Evolutionary conservation across 306 rosid genomes (phyloP), one percentile per base, ranked within the genome.

Genomic region (Gastrolobium bilobum): DNA sequence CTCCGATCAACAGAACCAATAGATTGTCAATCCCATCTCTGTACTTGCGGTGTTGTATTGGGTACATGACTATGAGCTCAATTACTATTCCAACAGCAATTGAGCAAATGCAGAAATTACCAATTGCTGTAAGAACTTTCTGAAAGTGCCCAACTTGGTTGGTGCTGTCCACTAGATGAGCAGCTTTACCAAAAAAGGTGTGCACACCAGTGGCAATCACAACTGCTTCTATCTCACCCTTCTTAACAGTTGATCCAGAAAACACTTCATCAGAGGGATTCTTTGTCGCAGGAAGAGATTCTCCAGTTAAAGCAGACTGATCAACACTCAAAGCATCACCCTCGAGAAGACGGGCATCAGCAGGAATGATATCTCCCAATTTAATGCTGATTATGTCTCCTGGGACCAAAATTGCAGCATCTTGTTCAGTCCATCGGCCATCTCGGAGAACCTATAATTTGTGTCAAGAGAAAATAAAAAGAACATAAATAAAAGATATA

Each of bases 121-220:
- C 99, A 65, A 96, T 96, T 30, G 99, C 96, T 46, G 99, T 96
- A 5, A 96, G 98, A 54, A 96, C 99, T 87, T 96, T 90, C 88
- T 96, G 99, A 72, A 96, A 96, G 91, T 96, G 99, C 2, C 99
- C 99, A 87, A 93, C 96, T 89, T 96, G 97, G 78, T 96, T 96
- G 82, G 99, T 96, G 86, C 93, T 96, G 82, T 96, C 99, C 65
- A 96, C 99, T 37, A 96, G 77, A 82, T 96, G 99, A 52, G 99
- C 99, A 10, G 99, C 99, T 77, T 96, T 96, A 15, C 99, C 99
- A 35, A 96, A 96, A 77, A 96, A 96, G 83, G 99, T 96, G 82
- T 96, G 99, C 78, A 96, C 99, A 58, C 99, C 99, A 48, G 99
- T 96, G 20, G 99, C 99, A 78, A 96, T 93, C 29, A 96, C 99